A percentile compares a stretch with the other conserved stretches of the same genome.
Conservation (phyloP, 140 eudicot genomes). For the Bidens hawaiensis region DNA sequence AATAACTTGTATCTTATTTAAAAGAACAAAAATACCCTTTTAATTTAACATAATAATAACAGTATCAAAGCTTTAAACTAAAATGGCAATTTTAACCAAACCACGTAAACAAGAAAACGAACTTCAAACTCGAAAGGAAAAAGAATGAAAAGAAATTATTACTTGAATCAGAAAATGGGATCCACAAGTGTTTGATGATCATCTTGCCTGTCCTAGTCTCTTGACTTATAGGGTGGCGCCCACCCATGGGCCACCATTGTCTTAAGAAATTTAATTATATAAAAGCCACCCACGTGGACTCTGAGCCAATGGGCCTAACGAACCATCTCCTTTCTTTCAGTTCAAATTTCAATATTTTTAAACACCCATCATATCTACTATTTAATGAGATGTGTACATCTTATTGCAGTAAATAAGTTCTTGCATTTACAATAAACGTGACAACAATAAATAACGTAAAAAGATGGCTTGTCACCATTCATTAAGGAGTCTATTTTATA, state of each 20-base stretch:
- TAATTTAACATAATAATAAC: too few species aligned
- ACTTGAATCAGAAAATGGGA: too few species aligned
- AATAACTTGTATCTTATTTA: too few species aligned
- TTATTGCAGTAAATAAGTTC: not conserved
- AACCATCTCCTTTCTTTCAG: not conserved
- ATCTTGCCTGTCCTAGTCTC: too few species aligned
- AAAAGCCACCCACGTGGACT: slow-evolving; percentile 7
- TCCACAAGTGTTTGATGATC: too few species aligned
- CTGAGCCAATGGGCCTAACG: slow-evolving; percentile 2
- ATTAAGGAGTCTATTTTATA: not conserved
- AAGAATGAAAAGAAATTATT: not conserved
- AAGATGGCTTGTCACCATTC: not conserved
- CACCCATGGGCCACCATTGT: too few species aligned
- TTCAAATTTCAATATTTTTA: slow-evolving; percentile 2
- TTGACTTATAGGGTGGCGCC: too few species aligned
- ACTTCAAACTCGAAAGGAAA: too few species aligned
- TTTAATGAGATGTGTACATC: not conserved
- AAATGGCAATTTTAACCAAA: too few species aligned
- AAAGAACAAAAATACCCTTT: too few species aligned
- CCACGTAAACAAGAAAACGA: too few species aligned
- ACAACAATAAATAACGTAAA: not conserved
- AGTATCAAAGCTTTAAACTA: too few species aligned
- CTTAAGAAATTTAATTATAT: not conserved
- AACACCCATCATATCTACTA: not conserved
- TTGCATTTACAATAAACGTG: not conserved